Base-by-base conservation (phyloP, 306 rosid genomes). In the Acacia crassicarpa region DNA sequence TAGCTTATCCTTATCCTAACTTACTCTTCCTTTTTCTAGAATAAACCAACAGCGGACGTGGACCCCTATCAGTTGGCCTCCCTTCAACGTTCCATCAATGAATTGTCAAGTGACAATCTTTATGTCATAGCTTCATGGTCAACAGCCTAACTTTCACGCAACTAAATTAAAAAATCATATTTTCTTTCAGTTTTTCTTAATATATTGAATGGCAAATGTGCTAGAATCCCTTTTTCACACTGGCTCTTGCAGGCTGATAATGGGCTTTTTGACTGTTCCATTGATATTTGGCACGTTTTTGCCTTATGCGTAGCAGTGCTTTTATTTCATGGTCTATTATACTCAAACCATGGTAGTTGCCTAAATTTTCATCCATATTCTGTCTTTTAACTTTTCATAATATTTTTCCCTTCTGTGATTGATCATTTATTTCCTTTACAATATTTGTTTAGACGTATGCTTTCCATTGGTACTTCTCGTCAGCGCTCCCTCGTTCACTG, bases 381-480 rank as follows among this genome's bases (percentile, higher is more conserved):
- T 69, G 32, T 46, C 9, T 71, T 38, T 80, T 66, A 49, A 6
- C 33, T 67, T 80, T 86, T 59, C 71, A 73, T 56, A 25, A 22
- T 54, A 20, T 77, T 75, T 63, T 51, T 46, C 68, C 65, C 65
- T n/a, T 80, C 73, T 59, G 35, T 67, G 12, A 58, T 56, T 76
- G 82, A 48, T 83, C 45, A 48, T 10, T 67, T 84, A 66, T 79
- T 84, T 88, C 92, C 90, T 93, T 87, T 61, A 87, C 85, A 38
- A 70, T 75, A 41, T 25, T 83, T 74, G 81, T 85, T 88, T 77
- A 95, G 98, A 95, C 90, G 25, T 94, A 95, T 77, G 79, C 97
- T 67, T 84, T 87, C 78, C 92, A 95, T 82, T 95, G 98, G 98
- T 95, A 95, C 82, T 95, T 95, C 89, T 88, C 98, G 62, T 95